Evolutionary conservation across 1,284 basidiomycete species (phyloP), one percentile per base, ranked within the genome.

Genomic region (Mycosarcoma mackinlayi): DNA sequence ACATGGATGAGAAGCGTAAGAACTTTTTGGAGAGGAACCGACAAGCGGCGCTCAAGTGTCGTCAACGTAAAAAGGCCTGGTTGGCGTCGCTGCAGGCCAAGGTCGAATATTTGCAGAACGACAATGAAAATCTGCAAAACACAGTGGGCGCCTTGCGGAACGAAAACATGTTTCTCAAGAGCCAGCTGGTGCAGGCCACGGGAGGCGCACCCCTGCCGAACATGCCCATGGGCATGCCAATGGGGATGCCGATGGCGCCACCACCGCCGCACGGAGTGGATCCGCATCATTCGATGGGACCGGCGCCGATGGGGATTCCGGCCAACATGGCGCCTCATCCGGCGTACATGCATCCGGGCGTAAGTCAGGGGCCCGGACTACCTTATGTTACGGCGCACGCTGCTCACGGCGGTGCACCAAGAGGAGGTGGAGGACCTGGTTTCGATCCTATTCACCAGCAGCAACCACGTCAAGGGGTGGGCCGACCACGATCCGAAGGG

Each of bases 51-150:
- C 88, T 98, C 79, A 98, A 98, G 85, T 98, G 96, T 84, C 92
- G 95, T 35, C 95, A 98, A 83, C 90, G 95, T 55, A 98, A 98
- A 84, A 98, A 98, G 85, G 93, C 93, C 6, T 98, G 96, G 95
- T 88, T 98, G 24, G 87, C 89, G 23, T 91, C 93, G 72, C 86
- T 98, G 18, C 95, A 98, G 84, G 89, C 90, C 51, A 95, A 95
- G 80, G 92, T 94, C 81, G 94, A 98, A 83, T 92, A 88, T 72
- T 87, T 98, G 27, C 86, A 88, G 27, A 89, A 90, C 72, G 95
- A 98, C 84, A 98, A 98, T 83, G 94, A 98, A 83, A 89, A 92
- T n/a, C 88, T 98, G 24, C 85, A 86, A 46, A 81, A 84, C 40
- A 87, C 86, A 7, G 84, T 87, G 37, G 82, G 83, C 27, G 83